Conservation (phyloP, 2,329 filamentous ascomycete genomes). For the Cyphellophora attinorum region DNA sequence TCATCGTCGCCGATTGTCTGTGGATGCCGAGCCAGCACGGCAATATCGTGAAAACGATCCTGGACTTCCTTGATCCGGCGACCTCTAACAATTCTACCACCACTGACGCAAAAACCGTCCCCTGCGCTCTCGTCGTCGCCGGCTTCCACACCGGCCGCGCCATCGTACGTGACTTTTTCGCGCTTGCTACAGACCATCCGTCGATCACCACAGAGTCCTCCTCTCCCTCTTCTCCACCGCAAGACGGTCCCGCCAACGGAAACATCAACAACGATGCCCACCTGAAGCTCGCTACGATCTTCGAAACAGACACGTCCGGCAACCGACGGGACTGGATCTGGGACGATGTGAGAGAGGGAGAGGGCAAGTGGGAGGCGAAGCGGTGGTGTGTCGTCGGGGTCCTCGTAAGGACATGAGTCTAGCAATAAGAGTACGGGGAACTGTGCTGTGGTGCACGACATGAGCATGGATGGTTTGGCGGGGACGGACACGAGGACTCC, state of each 20-base stretch:
- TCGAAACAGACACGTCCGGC: conserved; percentile 29
- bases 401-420: conserved; percentile 19
- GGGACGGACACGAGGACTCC: too few relatives aligned
- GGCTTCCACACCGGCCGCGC: conserved; percentile 52
- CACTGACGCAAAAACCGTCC: not conserved
- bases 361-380: conserved; percentile 39
- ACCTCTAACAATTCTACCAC: not conserved
- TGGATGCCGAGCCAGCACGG: conserved; percentile 51
- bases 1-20: conserved; percentile 52
- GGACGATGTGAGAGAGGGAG: conserved; percentile 33
- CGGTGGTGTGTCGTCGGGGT: conserved; percentile 49
- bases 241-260: too few relatives aligned
- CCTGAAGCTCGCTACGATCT: conserved; percentile 12
- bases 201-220: too few relatives aligned
- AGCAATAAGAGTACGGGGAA: too few relatives aligned
- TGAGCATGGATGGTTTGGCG: too few relatives aligned
- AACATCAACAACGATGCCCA: conserved; percentile 25
- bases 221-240: too few relatives aligned
- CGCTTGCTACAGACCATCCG: conserved; percentile 23
- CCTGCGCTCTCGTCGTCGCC: conserved; percentile 41
- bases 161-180: conserved; percentile 48
- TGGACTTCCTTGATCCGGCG: conserved; percentile 33
- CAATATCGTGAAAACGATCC: conserved; percentile 45
- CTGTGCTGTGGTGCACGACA: too few relatives aligned
- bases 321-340: conserved; percentile 27